These are phyloP conservation scores for Drosera spatulata DNA, from an alignment of 179 eudicot species.

Conservation along the genomic window DNA sequence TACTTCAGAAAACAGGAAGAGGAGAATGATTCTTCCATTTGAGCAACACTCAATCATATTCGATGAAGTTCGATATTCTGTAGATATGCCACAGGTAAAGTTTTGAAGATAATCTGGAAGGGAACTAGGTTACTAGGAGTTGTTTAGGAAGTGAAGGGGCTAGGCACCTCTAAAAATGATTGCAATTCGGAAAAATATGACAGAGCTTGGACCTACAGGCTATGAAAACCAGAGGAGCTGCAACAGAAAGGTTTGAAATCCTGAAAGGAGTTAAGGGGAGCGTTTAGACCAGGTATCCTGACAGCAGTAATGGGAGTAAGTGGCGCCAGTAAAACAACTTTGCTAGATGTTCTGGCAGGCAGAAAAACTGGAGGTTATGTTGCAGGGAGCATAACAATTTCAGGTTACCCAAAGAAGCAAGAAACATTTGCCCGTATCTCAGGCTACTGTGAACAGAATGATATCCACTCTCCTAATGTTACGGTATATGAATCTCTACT, in stretches of 20 bases:
- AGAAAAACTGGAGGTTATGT: conserved; percentile 82
- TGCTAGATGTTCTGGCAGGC: no score
- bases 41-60: conserved; percentile 38
- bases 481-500: conserved; percentile 67
- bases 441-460: conserved; percentile 83
- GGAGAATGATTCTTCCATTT: conserved; percentile 45
- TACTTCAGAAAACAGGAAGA: conserved; percentile 2
- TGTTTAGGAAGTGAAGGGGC: background rate
- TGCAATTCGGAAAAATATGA: background rate
- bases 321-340: conserved; percentile 91
- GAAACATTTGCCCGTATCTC: conserved; percentile 76
- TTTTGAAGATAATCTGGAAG: no score
- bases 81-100: conserved; percentile 34
- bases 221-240: conserved; percentile 60
- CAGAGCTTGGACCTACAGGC: conserved; percentile 23
- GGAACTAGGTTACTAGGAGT: background rate
- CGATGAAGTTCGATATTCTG: no score
- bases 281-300: conserved; percentile 77
- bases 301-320: conserved; percentile 85
- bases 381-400: conserved; percentile 53
- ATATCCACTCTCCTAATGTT: no score
- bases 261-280: conserved; percentile 72
- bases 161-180: no score
- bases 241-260: conserved; percentile 52
- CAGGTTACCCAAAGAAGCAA: conserved; percentile 77